Evolutionary conservation across 257 asterid species (phyloP).

Genomic region (Leonotis leonurus): DNA sequence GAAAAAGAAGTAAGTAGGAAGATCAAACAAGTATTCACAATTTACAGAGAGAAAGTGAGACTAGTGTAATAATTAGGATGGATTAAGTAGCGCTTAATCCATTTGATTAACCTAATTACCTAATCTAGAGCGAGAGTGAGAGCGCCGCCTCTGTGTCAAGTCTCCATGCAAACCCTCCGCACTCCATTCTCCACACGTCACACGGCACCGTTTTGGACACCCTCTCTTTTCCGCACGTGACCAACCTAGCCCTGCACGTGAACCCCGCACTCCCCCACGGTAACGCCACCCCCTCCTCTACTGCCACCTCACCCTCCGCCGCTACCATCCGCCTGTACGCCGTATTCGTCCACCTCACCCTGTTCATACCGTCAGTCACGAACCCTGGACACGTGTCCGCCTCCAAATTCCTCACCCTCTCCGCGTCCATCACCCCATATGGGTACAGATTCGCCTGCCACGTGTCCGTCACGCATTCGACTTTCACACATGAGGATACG

Average conservation of each 20-base stretch:
- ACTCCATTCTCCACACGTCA: conserved; percentile 80
- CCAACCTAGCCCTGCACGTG: conserved; percentile 65
- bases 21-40: conserved; percentile 7
- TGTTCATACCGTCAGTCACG: conserved; percentile 41
- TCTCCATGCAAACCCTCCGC: conserved; percentile 93
- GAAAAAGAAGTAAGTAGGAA: too few relatives aligned
- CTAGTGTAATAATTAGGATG: too few relatives aligned
- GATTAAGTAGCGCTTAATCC: too few relatives aligned
- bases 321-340: conserved; percentile 42
- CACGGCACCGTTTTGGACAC: conserved; percentile 48
- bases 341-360: conserved; percentile 56
- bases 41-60: background rate
- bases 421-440: conserved; percentile 39
- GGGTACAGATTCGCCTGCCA: conserved; percentile 21
- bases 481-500: conserved; percentile 41
- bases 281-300: conserved; percentile 35
- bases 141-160: conserved; percentile 75
- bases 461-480: conserved; percentile 47
- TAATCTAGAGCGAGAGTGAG: conserved; percentile 50
- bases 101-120: too few relatives aligned
- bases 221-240: conserved; percentile 42
- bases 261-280: conserved; percentile 36
- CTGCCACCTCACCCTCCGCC: conserved; percentile 34
- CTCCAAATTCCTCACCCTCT: conserved; percentile 36
- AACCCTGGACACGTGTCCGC: conserved; percentile 76